phyloP scores from a whole-genome alignment of 352 stramenopile species.

The Phytophthora tubulina region DNA sequence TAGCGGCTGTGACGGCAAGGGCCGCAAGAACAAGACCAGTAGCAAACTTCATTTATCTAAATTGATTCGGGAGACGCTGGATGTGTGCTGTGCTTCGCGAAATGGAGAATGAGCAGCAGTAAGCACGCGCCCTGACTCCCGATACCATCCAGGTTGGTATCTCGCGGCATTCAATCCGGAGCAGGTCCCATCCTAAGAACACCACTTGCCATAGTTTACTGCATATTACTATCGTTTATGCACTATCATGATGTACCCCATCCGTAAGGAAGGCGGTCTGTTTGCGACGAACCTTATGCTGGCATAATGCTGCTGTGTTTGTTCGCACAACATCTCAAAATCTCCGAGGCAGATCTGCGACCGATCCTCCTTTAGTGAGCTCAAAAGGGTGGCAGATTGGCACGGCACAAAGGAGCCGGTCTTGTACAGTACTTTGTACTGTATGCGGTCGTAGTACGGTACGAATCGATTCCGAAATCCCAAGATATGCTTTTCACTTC shows the following conservation, averaged over 20 bases:
- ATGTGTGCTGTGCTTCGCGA: slow-evolving; percentile 28
- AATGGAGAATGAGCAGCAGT: slow-evolving; percentile 39
- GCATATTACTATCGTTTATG: slow-evolving; percentile 36
- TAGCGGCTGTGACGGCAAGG: slow-evolving; percentile 26
- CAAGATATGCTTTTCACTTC: too few relatives aligned
- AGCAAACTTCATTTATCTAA: slow-evolving; percentile 41
- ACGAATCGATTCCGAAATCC: too few relatives aligned
- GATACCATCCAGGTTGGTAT: slow-evolving; percentile 33
- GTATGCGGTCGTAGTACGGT: background rate
- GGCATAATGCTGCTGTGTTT: slow-evolving; percentile 10
- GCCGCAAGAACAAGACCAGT: slow-evolving; percentile 35
- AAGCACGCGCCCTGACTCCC: slow-evolving; percentile 5
- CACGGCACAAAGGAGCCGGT: slow-evolving; percentile 15
- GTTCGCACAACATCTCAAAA: slow-evolving; percentile 16
- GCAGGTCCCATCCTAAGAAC: slow-evolving; percentile 39
- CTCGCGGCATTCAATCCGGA: slow-evolving; percentile 31
- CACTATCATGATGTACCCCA: slow-evolving; percentile 29
- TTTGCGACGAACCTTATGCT: slow-evolving; percentile 40
- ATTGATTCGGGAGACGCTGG: slow-evolving; percentile 18
- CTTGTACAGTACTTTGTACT: slow-evolving; percentile 2
- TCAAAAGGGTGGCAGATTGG: background rate
- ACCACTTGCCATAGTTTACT: slow-evolving; percentile 15
- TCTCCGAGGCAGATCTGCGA: slow-evolving; percentile 14
- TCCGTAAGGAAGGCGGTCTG: slow-evolving; percentile 37
- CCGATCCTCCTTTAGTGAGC: slow-evolving; percentile 13